Conservation (phyloP, 306 rosid species). For the Lablab purpureus region DNA sequence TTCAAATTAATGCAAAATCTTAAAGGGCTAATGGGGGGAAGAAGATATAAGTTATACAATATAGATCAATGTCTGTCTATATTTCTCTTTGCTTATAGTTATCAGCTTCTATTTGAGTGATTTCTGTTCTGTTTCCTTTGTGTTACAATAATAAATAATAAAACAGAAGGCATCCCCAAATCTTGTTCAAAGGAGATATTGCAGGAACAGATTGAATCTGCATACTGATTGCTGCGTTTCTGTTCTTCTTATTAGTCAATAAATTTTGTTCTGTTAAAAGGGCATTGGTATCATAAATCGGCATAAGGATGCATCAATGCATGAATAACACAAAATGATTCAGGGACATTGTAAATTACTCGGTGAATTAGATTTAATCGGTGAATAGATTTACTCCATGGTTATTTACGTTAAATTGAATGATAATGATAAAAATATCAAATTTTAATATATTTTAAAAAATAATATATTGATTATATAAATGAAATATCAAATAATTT, state of each 20-base stretch:
- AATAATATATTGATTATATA: no score
- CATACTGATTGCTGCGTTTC: background rate
- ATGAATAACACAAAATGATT: background rate
- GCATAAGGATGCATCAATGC: background rate
- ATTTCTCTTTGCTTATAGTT: background rate
- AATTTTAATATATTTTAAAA: no score
- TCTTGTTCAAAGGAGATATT: background rate
- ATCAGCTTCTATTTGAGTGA: constrained; percentile 16
- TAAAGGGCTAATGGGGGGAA: background rate
- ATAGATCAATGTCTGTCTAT: background rate
- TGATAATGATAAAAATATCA: no score
- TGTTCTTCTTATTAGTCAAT: background rate
- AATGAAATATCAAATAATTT: no score
- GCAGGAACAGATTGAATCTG: background rate
- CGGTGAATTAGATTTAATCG: no score
- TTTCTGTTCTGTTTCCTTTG: background rate
- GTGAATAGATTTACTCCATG: no score
- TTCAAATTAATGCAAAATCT: constrained; percentile 5
- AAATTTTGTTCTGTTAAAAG: background rate
- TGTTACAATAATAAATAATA: no score
- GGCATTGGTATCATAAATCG: background rate
- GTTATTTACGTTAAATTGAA: no score
- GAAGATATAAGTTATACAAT: background rate
- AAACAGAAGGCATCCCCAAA: background rate
- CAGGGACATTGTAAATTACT: no score